phyloP scores from a whole-genome alignment of 2,329 filamentous ascomycete genomes.

The Lachnum nothofagi region DNA sequence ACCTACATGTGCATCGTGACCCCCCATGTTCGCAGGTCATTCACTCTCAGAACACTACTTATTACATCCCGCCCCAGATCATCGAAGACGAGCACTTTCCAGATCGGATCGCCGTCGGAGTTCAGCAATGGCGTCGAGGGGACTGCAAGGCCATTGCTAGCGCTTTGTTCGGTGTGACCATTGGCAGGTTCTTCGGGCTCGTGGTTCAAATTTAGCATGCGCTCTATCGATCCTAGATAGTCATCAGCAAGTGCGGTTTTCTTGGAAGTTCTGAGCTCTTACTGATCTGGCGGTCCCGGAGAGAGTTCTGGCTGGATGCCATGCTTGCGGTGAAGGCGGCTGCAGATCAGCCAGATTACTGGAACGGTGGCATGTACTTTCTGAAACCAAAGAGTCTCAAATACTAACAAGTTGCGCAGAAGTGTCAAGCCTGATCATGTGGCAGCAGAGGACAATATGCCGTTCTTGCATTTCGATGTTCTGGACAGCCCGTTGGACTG shows the following conservation, averaged over 20 bases:
- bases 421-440: conserved; percentile 16
- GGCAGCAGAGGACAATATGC: conserved; percentile 6
- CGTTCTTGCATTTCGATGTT: conserved; percentile 1
- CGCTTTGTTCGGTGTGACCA: conserved; percentile 57
- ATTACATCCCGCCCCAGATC: conserved; percentile 88
- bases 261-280: conserved; percentile 32
- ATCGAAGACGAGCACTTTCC: conserved; percentile 97
- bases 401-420: neutral
- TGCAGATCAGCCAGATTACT: conserved; percentile 30
- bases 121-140: conserved; percentile 76
- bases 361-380: conserved; percentile 26
- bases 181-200: conserved; percentile 48
- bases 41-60: conserved; percentile 89
- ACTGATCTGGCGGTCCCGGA: conserved; percentile 71
- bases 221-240: conserved; percentile 78
- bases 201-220: conserved; percentile 92
- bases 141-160: conserved; percentile 57
- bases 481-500: neutral
- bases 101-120: conserved; percentile 85
- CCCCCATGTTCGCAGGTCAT: conserved; percentile 87
- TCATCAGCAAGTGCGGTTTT: conserved; percentile 12
- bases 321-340: conserved; percentile 38
- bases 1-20: conserved; percentile 89
- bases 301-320: conserved; percentile 51
- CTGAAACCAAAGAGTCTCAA: neutral